Base-by-base conservation (phyloP, 2,329 filamentous ascomycete species). In the Westerdykella ornata region DNA sequence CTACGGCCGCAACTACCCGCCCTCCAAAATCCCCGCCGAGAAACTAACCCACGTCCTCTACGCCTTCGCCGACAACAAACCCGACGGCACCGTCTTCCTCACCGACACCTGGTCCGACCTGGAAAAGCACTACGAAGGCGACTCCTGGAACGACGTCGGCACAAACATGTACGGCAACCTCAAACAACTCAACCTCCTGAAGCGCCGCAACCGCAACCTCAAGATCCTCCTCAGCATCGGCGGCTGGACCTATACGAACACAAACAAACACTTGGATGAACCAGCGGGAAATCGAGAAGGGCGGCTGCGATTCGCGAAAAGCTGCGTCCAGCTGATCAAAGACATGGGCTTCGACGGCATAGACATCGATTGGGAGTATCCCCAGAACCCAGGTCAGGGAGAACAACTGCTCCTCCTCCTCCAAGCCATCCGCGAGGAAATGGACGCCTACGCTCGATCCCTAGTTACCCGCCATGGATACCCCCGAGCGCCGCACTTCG, bases 401-500 rank as follows among this genome's bases (percentile, higher is more conserved):
- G 41, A 48, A 3, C 57, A 72, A 37, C 59, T 69, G 22, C 55
- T 71, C 2, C 53, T 60, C 2, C 51, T 73, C 2, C 56, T 73
- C n/a, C 51, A 59, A 18, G 65, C 60, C 15, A 59, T 61, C 12
- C 59, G 70, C 2, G 31, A 49, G 1, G 67, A 61, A 3, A 57
- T 73, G 40, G 63, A 72, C 30, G 50, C 40, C 0, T 72, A 72
- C 52, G 62, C 68, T 0, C 48, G 54, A 12, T 55, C 56, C 4
- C 47, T 72, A 37, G 49, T 51, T 2, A 38, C 43, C 14, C 33
- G 39, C 17, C 37, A 46, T 26, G 42, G 47, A 8, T 38, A 45
- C 18, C 4, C 8, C 29, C n/a, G 16, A 14, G 45, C 49, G 30
- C 69, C 68, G 6, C 63, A 68, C 31, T 72, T 73, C 43, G 53